Evolutionary conservation across 2,329 filamentous ascomycete species (phyloP), one percentile per base, ranked within the genome.

Genomic region (Fusarium cyanostomum): DNA sequence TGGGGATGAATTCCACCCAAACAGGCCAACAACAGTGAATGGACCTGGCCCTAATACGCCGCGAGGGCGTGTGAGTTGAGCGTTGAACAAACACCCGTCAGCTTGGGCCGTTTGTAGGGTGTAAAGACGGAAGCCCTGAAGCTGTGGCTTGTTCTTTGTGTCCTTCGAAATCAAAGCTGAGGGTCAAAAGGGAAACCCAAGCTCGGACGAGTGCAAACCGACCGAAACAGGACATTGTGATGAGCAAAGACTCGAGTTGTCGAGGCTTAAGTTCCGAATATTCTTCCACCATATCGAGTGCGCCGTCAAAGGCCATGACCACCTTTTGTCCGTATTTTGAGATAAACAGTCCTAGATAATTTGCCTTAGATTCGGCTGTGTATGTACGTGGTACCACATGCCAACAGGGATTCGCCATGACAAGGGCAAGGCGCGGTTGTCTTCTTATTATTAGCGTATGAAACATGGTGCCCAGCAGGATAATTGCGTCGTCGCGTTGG

Each of bases 391-490:
- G n/a, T n/a, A 64, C 60, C 58, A 54, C 66, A 70, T 67, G 57
- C 51, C 63, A 56, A 53, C 61, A 69, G 55, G 62, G 67, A 67
- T 50, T 62, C 39, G 52, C 53, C 42, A 51, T 59, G 46, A 56
- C 65, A 69, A 59, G 62, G 65, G 60, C 51, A 48, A 57, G 56
- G 55, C 52, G 44, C 44, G 52, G 50, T 45, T 43, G 54, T 35
- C 44, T 50, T 59, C 53, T 66, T 59, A 55, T 66, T 66, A 66
- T 69, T 69, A 69, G 67, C 61, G 59, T 70, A 66, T 64, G 67
- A 69, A 70, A 69, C 67, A 69, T 64, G 67, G 62, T 68, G 67
- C 62, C 57, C 57, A 66, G 60, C 65, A 69, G 51, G 60, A 58
- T 55, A 59, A 68, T 68, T 59, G 55, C 54, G 44, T 66, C 49